A percentile compares a stretch with the other conserved stretches of the same genome.
Conservation (phyloP, 768 basidiomycete species). For the Suillus bovinus region DNA sequence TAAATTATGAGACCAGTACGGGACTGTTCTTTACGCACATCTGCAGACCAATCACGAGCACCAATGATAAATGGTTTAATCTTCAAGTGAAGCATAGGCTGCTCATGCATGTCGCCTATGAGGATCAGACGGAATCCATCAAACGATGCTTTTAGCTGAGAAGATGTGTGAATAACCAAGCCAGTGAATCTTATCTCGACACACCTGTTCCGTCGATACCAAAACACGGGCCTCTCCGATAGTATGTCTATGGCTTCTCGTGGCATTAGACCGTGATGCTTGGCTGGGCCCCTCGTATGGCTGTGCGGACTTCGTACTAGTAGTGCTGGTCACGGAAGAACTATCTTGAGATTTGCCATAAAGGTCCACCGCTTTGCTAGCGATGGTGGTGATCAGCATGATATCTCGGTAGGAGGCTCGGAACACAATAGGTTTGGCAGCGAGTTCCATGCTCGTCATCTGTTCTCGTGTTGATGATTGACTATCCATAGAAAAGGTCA, state of each 20-base stretch:
- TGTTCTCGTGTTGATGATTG: constrained; percentile 69
- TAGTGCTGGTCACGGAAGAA: not conserved
- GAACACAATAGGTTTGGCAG: constrained; percentile 81
- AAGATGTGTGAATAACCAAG: constrained; percentile 6
- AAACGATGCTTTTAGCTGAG: constrained; percentile 78
- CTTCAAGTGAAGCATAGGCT: constrained; percentile 89
- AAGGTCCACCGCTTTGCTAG: constrained; percentile 85
- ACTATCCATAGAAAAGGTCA: constrained; percentile 85
- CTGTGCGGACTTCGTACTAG: not conserved
- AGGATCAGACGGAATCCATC: constrained; percentile 92
- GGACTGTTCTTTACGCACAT: constrained; percentile 46
- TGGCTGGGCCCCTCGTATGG: not conserved
- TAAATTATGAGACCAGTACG: not conserved
- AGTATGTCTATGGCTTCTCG: constrained; percentile 18
- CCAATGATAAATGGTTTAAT: constrained; percentile 81
- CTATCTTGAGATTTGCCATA: constrained; percentile 48
- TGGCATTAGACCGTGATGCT: constrained; percentile 15
- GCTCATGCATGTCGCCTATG: constrained; percentile 93
- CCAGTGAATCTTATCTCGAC: constrained; percentile 14
- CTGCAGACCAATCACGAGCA: constrained; percentile 93
- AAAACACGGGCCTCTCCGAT: constrained; percentile 45
- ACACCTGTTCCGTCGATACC: constrained; percentile 83
- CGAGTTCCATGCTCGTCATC: constrained; percentile 82
- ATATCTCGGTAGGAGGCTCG: constrained; percentile 96
- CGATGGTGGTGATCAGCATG: constrained; percentile 80